Evolutionary conservation across 2,329 filamentous ascomycete genomes (phyloP), one percentile per base, ranked within the genome.

Genomic region (Pestalotiopsis sp.): DNA sequence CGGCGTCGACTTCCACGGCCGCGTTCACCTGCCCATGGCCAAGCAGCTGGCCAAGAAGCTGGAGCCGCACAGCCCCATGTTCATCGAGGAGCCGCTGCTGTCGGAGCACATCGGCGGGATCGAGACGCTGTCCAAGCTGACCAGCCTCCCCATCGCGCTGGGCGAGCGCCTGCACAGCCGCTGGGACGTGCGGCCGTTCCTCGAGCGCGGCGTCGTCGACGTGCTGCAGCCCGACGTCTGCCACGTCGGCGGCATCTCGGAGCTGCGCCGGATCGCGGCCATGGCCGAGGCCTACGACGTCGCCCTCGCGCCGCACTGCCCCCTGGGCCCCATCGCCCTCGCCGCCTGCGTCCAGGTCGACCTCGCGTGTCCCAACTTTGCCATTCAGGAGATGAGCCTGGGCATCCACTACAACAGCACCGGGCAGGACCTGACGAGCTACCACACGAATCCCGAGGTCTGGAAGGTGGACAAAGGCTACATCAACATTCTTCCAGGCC

Each of bases 331-430:
- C 0, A 91, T 94, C 64, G 91, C 92, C 0, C 81, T 94, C 17
- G 92, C 92, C 0, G 92, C 92, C 0, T 90, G 86, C 67, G 83
- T 94, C 56, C 92, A 94, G 71, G 87, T 94, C 1, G 90, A 89
- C 27, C 83, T 87, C 23, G 82, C 80, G 11, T 88, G 82, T 23
- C 85, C 85, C 23, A 94, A 91, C 77, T 94, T 92, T 76, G 87
- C 86, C 0, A 94, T 94, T 39, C 89, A 93, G 75, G 92, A 94
- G 78, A 94, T 94, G 92, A 91, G 89, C 66, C 75, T 94, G 38
- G 92, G 92, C 0, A 94, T 95, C 73, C 93, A 95, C 77, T 95
- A 94, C 76, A 95, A 95, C 73, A 86, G 85, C 0, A 90, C 87
- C 1, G 84, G 88, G 2, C 84, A 89, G 72, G 91, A 93, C 76